Evolutionary conservation across 1,284 basidiomycete genomes (phyloP).

Genomic region (Papiliotrema nemorosa): DNA sequence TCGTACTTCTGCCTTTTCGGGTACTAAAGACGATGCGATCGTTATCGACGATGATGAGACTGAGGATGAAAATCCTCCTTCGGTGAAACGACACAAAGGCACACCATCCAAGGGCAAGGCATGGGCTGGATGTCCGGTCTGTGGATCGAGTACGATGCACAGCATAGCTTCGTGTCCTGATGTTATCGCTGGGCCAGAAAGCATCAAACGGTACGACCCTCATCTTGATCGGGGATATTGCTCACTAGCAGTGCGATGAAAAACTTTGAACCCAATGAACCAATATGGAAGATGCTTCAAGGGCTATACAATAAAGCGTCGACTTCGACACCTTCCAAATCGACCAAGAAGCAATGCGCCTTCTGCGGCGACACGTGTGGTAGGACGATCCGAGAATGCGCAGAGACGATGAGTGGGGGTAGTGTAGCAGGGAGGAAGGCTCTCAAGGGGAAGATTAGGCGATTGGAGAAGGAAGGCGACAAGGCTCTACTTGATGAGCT

Average conservation of each 20-base stretch:
- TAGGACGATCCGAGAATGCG: slow-evolving; percentile 23
- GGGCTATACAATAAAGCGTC: neutral
- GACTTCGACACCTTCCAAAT: neutral
- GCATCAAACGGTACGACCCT: slow-evolving; percentile 10
- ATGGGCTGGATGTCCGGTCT: slow-evolving; percentile 11
- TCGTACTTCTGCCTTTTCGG: too few species aligned
- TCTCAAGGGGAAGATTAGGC: slow-evolving; percentile 1
- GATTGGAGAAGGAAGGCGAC: neutral
- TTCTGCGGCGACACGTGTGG: slow-evolving; percentile 32
- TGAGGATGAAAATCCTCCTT: neutral
- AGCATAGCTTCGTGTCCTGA: slow-evolving; percentile 10
- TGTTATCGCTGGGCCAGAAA: slow-evolving; percentile 13
- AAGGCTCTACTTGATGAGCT: neutral
- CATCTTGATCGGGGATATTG: neutral
- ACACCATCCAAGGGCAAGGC: neutral
- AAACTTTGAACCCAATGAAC: neutral
- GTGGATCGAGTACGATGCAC: slow-evolving; percentile 6
- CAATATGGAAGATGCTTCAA: slow-evolving; percentile 2
- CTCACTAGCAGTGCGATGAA: slow-evolving; percentile 5
- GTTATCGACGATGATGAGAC: neutral
- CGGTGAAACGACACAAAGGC: neutral
- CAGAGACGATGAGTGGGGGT: neutral
- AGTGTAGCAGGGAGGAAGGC: neutral
- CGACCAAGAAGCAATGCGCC: neutral
- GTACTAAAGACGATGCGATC: neutral